Conservation (phyloP, 148 eudicot genomes). For the Arbutus unedo region DNA sequence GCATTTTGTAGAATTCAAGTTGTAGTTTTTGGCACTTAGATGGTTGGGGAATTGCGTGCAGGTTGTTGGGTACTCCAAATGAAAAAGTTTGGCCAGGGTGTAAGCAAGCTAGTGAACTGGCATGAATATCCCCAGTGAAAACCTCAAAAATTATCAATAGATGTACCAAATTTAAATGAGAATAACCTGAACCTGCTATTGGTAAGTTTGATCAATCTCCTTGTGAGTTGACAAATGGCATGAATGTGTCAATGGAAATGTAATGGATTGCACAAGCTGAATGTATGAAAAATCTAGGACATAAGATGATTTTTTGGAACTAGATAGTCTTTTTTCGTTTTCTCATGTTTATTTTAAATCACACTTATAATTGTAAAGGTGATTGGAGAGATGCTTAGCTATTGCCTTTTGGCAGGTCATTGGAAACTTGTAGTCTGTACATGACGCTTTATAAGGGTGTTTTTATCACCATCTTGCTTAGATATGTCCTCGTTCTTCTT, state of each 20-base stretch:
- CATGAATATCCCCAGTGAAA: conserved; percentile 95
- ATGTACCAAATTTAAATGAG: conserved; percentile 67
- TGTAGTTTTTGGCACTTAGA: too few relatives aligned
- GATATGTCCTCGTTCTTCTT: background rate
- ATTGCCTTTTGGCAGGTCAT: conserved; percentile 31
- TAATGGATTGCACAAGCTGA: too few relatives aligned
- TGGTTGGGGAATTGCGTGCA: conserved; percentile 20
- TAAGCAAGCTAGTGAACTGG: conserved; percentile 80
- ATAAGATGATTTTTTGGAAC: background rate
- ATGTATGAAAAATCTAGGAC: background rate
- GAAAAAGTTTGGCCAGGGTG: conserved; percentile 93
- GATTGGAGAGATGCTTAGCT: background rate
- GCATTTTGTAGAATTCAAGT: too few relatives aligned
- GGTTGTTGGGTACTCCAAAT: conserved; percentile 88
- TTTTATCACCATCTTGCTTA: background rate
- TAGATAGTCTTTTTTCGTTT: background rate
- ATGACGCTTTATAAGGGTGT: conserved; percentile 38
- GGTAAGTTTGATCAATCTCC: conserved; percentile 38
- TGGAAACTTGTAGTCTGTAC: conserved; percentile 57
- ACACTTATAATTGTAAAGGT: background rate
- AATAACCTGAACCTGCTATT: conserved; percentile 57
- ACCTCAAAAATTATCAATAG: conserved; percentile 55
- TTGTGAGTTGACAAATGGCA: background rate
- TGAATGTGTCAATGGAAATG: conserved; percentile 2
- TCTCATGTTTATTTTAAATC: background rate